Percentiles rank a stretch among this genome's conserved stretches.
These are phyloP conservation scores for Cyberlindnera veronae DNA, from an alignment of 805 yeast species.

Conservation along the genomic window DNA sequence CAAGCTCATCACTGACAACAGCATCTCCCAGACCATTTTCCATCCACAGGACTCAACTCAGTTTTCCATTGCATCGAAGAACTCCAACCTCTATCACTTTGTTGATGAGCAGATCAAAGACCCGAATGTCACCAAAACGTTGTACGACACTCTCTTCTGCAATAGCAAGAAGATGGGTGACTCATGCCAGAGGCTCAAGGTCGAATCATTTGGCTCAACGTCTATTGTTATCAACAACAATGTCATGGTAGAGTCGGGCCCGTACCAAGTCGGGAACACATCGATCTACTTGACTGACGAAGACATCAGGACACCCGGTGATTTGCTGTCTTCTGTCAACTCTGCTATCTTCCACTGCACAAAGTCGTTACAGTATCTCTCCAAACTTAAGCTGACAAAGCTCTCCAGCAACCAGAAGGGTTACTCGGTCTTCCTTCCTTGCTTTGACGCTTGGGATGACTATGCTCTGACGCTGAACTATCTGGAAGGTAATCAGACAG, in stretches of 20 bases:
- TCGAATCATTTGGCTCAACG: slow-evolving; percentile 32
- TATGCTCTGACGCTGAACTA: slow-evolving; percentile 59
- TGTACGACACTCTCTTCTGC: slow-evolving; percentile 54
- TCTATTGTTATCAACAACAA: slow-evolving; percentile 52
- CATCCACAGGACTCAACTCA: slow-evolving; percentile 39
- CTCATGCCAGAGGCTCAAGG: slow-evolving; percentile 59
- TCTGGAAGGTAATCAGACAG: slow-evolving; percentile 47
- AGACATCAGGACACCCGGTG: slow-evolving; percentile 58
- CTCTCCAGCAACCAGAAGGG: slow-evolving; percentile 55
- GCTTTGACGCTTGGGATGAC: slow-evolving; percentile 66
- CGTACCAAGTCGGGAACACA: slow-evolving; percentile 55
- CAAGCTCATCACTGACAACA: slow-evolving; percentile 51
- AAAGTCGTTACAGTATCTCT: slow-evolving; percentile 55
- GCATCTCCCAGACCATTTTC: slow-evolving; percentile 57
- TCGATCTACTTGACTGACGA: slow-evolving; percentile 63
- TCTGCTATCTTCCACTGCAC: slow-evolving; percentile 57
- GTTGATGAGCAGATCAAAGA: slow-evolving; percentile 41
- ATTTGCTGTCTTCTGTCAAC: slow-evolving; percentile 61
- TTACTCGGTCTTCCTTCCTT: slow-evolving; percentile 76
- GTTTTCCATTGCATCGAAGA: slow-evolving; percentile 26
- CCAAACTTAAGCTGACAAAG: slow-evolving; percentile 47
- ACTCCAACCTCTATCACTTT: slow-evolving; percentile 61
- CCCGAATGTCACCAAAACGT: slow-evolving; percentile 20
- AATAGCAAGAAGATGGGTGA: slow-evolving; percentile 52
- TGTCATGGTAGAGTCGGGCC: slow-evolving; percentile 40